Base-by-base conservation (phyloP, 2,329 filamentous ascomycete species). In the Cyclaneusma minus region DNA sequence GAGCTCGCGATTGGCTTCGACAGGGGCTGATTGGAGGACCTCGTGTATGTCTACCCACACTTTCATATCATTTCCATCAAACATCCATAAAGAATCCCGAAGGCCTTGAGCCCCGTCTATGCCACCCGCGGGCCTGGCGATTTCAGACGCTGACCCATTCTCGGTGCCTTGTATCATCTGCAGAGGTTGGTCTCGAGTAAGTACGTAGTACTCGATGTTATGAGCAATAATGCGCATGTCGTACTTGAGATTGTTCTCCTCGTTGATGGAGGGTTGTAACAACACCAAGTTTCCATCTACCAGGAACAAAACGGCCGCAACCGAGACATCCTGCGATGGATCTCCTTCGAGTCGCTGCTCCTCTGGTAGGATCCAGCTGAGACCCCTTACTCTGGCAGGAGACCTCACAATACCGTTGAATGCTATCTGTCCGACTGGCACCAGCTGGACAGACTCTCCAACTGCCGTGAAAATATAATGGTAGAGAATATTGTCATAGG, bases 151-250 rank as follows among this genome's bases (percentile, higher is more conserved):
- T 21, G 24, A 13, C n/a, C n/a, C n/a, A n/a, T n/a, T 27, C 16
- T 33, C 16, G 19, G n/a, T n/a, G n/a, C n/a, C n/a, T n/a, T n/a
- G n/a, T n/a, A n/a, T n/a, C n/a, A 38, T 43, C 29, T 57, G 48
- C 19, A 56, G 52, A 5, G 70, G 71, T 42, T 91, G 80, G 44
- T 98, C 89, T 36, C 85, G 74, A 71, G 91, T 91, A 41, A 89
- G 71, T 28, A 77, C 76, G 48, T 93, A 94, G 43, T 89, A 95
- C 49, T 98, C 89, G 21, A 95, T 84, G 42, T 92, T 91, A 42
- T 94, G 83, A 8, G 85, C 84, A 45, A 98, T 78, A 32, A 95
- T 78, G 7, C 85, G 78, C 89, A 98, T 98, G 45, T 95, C 87
- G 45, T 98, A 98, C 55, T 94, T 95, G 27, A 94, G 62, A 39